Percentiles rank a stretch among this genome's conserved stretches.
Evolutionary conservation across 164 flowering plant species (phyloP).

Genomic region (Vitis cinerea): DNA sequence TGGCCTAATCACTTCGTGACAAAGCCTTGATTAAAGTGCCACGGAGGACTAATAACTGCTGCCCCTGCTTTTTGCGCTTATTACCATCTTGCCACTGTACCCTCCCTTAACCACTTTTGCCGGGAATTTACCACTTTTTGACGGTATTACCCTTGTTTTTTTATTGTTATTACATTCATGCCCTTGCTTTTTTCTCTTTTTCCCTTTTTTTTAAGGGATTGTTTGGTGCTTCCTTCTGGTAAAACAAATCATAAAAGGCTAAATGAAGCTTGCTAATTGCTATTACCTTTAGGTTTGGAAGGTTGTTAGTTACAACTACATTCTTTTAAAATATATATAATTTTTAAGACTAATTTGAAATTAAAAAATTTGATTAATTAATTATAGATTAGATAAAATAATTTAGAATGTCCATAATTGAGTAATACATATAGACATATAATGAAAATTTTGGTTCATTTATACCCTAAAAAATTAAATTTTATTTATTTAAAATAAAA

Average conservation of each 20-base stretch:
- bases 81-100: constrained; percentile 15
- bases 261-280: background rate
- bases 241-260: constrained; percentile 14
- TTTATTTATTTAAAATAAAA: too few relatives aligned
- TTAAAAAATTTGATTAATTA: too few relatives aligned
- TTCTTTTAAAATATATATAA: constrained; percentile 8
- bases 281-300: background rate
- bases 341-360: background rate
- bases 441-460: too few relatives aligned
- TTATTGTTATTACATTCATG: background rate
- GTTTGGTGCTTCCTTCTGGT: constrained; percentile 7
- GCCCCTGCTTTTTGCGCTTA: constrained; percentile 8
- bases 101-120: background rate
- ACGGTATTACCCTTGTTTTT: background rate
- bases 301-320: constrained; percentile 16
- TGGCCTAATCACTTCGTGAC: constrained; percentile 42
- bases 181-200: constrained; percentile 4
- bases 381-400: too few relatives aligned
- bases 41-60: background rate
- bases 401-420: too few relatives aligned
- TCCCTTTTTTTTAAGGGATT: background rate
- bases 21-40: constrained; percentile 31
- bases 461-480: too few relatives aligned
- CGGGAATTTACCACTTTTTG: background rate
- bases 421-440: too few relatives aligned